A percentile compares a stretch with the other conserved stretches of the same genome.
These are phyloP conservation scores for Zygotorulaspora mrakii DNA, from an alignment of 1,139 yeast species.

Conservation along the genomic window DNA sequence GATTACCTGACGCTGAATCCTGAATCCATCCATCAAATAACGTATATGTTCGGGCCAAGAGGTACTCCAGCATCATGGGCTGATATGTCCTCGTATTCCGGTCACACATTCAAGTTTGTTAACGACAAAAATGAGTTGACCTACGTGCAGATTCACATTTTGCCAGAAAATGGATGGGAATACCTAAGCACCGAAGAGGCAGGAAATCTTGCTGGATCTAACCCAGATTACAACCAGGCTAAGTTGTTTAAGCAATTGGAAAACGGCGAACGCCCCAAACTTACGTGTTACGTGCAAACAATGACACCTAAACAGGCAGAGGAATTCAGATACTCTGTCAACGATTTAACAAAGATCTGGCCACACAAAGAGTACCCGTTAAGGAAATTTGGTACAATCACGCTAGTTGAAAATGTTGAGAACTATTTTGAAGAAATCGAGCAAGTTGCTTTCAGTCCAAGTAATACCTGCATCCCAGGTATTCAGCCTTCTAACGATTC, in stretches of 20 bases:
- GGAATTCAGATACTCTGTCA: constrained; percentile 52
- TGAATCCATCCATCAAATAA: constrained; percentile 61
- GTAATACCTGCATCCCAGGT: constrained; percentile 73
- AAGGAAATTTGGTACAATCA: constrained; percentile 52
- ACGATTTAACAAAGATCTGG: constrained; percentile 66
- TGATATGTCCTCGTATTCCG: constrained; percentile 71
- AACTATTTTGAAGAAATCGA: constrained; percentile 56
- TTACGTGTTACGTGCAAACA: constrained; percentile 65
- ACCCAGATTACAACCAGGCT: constrained; percentile 61
- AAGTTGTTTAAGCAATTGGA: constrained; percentile 58
- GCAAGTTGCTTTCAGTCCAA: constrained; percentile 65
- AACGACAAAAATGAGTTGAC: constrained; percentile 60
- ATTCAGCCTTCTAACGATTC: constrained; percentile 86
- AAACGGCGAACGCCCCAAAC: constrained; percentile 57
- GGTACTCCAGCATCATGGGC: constrained; percentile 68
- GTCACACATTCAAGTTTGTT: constrained; percentile 70
- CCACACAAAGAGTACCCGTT: constrained; percentile 53
- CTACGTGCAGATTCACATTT: constrained; percentile 65
- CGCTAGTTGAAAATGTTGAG: constrained; percentile 49
- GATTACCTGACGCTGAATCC: constrained; percentile 63
- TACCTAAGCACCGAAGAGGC: constrained; percentile 57
- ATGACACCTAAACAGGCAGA: constrained; percentile 73
- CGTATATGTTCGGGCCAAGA: constrained; percentile 63
- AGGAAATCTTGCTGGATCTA: constrained; percentile 49
- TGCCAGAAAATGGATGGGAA: constrained; percentile 61